Evolutionary conservation across 768 basidiomycete genomes (phyloP).

Genomic region (Phanerodontia chrysosporium): DNA sequence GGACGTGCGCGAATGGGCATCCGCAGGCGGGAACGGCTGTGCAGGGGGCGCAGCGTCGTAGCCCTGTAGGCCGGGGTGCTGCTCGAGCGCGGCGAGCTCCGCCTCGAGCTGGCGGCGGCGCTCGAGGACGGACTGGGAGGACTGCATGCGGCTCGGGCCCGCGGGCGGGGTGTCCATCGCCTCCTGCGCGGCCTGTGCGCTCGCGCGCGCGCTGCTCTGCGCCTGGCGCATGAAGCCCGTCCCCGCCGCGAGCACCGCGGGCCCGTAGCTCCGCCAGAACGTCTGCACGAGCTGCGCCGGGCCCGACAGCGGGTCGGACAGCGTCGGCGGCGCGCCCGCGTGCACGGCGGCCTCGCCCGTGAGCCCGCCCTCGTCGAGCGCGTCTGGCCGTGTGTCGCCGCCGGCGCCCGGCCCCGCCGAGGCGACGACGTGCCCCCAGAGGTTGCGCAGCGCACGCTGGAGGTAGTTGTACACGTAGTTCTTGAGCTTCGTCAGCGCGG

Average conservation of each 20-base stretch:
- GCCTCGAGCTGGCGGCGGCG: slow-evolving; percentile 51
- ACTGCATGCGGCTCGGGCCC: slow-evolving; percentile 18
- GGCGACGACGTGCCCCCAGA: slow-evolving; percentile 63
- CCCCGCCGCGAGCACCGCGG: slow-evolving; percentile 63
- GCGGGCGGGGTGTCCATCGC: slow-evolving; percentile 15
- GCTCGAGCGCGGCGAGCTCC: slow-evolving; percentile 48
- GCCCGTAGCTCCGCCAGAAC: slow-evolving; percentile 79
- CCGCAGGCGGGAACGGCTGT: slow-evolving; percentile 30
- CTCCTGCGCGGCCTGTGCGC: slow-evolving; percentile 17
- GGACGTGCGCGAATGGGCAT: slow-evolving; percentile 23
- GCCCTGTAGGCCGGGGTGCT: slow-evolving; percentile 12
- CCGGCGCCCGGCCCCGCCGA: slow-evolving; percentile 40
- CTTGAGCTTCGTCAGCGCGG: slow-evolving; percentile 63
- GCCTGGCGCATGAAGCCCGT: slow-evolving; percentile 51
- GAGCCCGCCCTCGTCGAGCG: slow-evolving; percentile 18
- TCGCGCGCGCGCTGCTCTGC: slow-evolving; percentile 23
- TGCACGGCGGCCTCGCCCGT: slow-evolving; percentile 20
- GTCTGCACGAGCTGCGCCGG: slow-evolving; percentile 62
- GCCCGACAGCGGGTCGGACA: slow-evolving; percentile 53
- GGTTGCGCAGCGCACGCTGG: slow-evolving; percentile 54
- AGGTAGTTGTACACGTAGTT: slow-evolving; percentile 55
- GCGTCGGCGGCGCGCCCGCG: slow-evolving; percentile 38
- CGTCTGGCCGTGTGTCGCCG: slow-evolving; percentile 12
- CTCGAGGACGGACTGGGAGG: slow-evolving; percentile 35
- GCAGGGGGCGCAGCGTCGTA: slow-evolving; percentile 26